These are phyloP conservation scores for Mycena albidolilacea DNA, from an alignment of 768 basidiomycete species.

Conservation along the genomic window DNA sequence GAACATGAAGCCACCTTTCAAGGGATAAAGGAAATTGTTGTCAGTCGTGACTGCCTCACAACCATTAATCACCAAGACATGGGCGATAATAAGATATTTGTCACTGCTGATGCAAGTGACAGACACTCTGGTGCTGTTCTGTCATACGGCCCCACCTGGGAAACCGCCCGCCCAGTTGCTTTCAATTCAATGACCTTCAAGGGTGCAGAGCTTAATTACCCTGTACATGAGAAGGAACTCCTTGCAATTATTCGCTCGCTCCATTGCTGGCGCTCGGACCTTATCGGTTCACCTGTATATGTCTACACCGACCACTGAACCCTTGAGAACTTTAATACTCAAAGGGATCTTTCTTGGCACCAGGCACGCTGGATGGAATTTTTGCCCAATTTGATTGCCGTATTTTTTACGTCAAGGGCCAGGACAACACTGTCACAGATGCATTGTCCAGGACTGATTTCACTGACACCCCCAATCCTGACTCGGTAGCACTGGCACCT, in stretches of 20 bases:
- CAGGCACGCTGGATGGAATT: conserved; percentile 11
- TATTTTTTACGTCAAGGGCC: background rate
- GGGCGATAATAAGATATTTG: background rate
- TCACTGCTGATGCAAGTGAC: background rate
- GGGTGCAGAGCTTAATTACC: background rate
- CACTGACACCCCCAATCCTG: background rate
- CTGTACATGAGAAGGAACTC: conserved; percentile 1
- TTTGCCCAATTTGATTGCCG: background rate
- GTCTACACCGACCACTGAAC: background rate
- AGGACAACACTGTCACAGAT: background rate
- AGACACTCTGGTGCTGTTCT: background rate
- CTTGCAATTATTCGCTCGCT: background rate
- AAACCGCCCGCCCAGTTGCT: background rate
- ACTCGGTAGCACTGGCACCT: background rate
- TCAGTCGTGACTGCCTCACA: background rate
- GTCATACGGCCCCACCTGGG: background rate
- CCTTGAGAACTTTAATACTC: background rate
- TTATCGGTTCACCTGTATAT: background rate
- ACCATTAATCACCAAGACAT: conserved; percentile 1
- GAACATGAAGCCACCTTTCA: background rate
- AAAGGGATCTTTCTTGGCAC: background rate
- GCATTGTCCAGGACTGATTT: background rate
- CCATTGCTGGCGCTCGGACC: background rate
- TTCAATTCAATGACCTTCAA: conserved; percentile 1
- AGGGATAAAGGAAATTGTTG: too few relatives aligned